Conservation (phyloP, 257 asterid species). For the Agastache rugosa region DNA sequence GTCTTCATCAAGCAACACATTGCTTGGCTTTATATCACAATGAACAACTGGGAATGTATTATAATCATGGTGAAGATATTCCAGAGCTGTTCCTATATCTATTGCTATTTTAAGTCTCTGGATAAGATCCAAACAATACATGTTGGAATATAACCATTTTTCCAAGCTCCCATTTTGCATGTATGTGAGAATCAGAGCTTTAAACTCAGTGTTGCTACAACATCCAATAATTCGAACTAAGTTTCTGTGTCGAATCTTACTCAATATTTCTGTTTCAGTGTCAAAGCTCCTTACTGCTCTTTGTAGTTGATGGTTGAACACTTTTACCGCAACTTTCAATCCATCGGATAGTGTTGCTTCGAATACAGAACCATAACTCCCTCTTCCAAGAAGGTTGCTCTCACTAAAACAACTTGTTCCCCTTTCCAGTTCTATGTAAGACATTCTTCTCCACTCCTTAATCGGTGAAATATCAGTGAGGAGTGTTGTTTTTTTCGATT, state of each 20-base stretch:
- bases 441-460: neutral
- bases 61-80: slow-evolving; percentile 19
- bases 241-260: neutral
- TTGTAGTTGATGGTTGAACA: neutral
- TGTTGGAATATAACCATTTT: neutral
- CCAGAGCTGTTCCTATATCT: slow-evolving; percentile 25
- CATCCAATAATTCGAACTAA: neutral
- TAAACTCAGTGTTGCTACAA: neutral
- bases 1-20: slow-evolving; percentile 39
- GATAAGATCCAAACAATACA: neutral
- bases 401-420: slow-evolving; percentile 11
- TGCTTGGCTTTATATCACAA: slow-evolving; percentile 31
- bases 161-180: slow-evolving; percentile 47
- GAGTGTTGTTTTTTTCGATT: neutral
- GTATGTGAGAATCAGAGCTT: slow-evolving; percentile 33
- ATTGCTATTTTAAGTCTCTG: slow-evolving; percentile 33
- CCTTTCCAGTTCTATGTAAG: neutral
- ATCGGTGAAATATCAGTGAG: neutral
- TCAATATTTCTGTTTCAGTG: slow-evolving; percentile 1
- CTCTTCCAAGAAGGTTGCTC: neutral
- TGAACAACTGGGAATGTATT: slow-evolving; percentile 17
- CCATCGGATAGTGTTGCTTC: neutral
- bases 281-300: slow-evolving; percentile 11
- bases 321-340: neutral
- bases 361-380: neutral